phyloP scores from a whole-genome alignment of 768 basidiomycete genomes.

The Goffeauzyma gilvescens region DNA sequence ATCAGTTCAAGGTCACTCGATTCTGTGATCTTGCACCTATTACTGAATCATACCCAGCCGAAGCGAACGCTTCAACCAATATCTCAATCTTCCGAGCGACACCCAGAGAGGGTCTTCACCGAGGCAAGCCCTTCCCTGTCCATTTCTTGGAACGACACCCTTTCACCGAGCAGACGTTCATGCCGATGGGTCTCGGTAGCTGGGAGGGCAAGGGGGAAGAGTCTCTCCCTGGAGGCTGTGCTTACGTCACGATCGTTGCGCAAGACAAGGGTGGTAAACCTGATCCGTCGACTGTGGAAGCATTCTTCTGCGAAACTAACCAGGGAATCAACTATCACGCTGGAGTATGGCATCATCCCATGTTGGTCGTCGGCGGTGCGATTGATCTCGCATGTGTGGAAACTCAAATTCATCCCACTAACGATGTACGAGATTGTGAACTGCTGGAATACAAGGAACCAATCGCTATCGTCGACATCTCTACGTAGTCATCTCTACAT shows the following conservation, averaged over 20 bases:
- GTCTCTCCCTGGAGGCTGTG: conserved; percentile 33
- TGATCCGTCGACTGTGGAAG: conserved; percentile 52
- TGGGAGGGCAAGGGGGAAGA: conserved; percentile 36
- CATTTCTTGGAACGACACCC: conserved; percentile 66
- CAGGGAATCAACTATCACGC: conserved; percentile 74
- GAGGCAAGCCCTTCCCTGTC: conserved; percentile 41
- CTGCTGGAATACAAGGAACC: conserved; percentile 40
- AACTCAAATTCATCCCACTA: conserved; percentile 61
- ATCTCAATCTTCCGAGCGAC: conserved; percentile 73
- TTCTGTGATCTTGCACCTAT: conserved; percentile 73
- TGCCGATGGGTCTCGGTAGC: conserved; percentile 59
- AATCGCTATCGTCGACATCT: conserved; percentile 25
- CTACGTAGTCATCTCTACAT: too few species aligned
- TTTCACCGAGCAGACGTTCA: conserved; percentile 77
- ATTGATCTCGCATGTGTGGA: conserved; percentile 55
- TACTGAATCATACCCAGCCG: conserved; percentile 42
- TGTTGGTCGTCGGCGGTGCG: conserved; percentile 38
- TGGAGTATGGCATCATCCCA: conserved; percentile 88
- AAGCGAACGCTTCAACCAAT: conserved; percentile 42
- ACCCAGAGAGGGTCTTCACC: conserved; percentile 38
- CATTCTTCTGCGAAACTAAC: conserved; percentile 56
- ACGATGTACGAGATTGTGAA: conserved; percentile 58
- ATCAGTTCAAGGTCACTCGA: conserved; percentile 67
- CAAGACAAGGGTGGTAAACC: conserved; percentile 50
- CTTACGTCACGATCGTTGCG: conserved; percentile 77